Base-by-base conservation (phyloP, 441 rosid species). In the Erodium moschatum region DNA sequence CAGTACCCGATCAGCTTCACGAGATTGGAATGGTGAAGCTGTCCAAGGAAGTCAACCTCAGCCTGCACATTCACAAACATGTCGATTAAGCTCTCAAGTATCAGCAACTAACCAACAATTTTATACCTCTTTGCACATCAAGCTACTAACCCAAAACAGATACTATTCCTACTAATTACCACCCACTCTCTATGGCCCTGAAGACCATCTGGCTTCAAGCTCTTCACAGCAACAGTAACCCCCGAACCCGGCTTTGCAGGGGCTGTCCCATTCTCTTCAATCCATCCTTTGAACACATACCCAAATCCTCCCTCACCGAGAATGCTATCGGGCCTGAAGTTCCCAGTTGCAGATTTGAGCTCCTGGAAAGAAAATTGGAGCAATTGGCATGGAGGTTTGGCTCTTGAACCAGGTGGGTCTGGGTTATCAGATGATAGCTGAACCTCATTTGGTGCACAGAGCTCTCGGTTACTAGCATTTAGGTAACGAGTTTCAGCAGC, bases 381-480 rank as follows among this genome's bases (percentile, higher is more conserved):
- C 67, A 84, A 78, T 78, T 78, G 87, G 71, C 81, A 72, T 18
- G 74, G 78, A 65, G 79, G 31, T 68, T 80, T 81, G 13, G 64
- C 70, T 42, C 74, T 78, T 0, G 73, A 38, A 33, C 66, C 63
- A 46, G 78, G 74, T 19, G 77, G 76, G 50, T 78, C 79, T n/a
- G 81, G 74, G 66, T 71, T 75, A 56, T 87, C 86, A 42, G 83
- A 81, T 42, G 85, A 77, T 21, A 80, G 78, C 50, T 77, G 82
- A 76, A 80, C 83, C 76, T 85, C 89, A 50, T 80, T 81, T 0
- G 84, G 85, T 74, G 84, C 78, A 60, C 79, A 84, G 18, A 84
- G 73, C 70, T 84, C 88, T 19, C 89, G 70, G 74, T 85, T 87
- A 81, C 92, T 87, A 54, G 89, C 92, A 74, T 87, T 87, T 67